Base-by-base conservation (phyloP, 768 basidiomycete genomes). In the Sporobolomyces phaffii region DNA sequence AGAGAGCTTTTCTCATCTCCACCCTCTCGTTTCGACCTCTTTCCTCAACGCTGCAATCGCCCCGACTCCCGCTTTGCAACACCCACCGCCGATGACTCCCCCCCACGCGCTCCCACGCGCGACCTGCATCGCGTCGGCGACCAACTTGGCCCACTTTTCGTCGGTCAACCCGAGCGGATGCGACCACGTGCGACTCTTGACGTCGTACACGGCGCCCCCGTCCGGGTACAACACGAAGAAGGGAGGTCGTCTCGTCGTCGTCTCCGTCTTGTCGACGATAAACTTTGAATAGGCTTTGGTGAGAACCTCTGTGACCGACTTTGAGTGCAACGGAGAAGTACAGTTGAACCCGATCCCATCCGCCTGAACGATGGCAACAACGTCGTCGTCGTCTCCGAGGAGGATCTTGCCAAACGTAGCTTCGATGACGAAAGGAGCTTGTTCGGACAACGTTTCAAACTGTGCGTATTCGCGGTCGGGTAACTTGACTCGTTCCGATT, bases 291-390 rank as follows among this genome's bases (percentile, higher is more conserved):
- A 17, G 17, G 52, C 41, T 15, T 9, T 7, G 3, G 73, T 72
- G 57, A 77, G 75, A 18, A 62, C 48, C 11, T 38, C 15, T 2
- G 72, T 59, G 28, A 79, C 70, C 0, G 15, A 5, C 10, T 36
- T 5, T 44, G 77, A 58, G 49, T 76, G 72, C 2, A 64, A 22
- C 0, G 78, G 78, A 22, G 76, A 74, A 4, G 78, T 78, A 61
- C 78, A 79, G 63, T 79, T 79, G 69, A 79, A 73, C 0, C 78
- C 78, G 31, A 78, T 61, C 2, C 72, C 76, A 48, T 67, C 63
- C 5, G 73, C 67, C n/a, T 18, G 47, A 1, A 33, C 56, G 18
- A 45, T 11, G n/a, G n/a, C n/a, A n/a, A n/a, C n/a, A n/a, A n/a
- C 34, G 58, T 33, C 1, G 0, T 33, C 49, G 36, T 18, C 17